These are phyloP conservation scores for Blumeria hordei DNA, from an alignment of 2,329 filamentous ascomycete species.

Conservation along the genomic window DNA sequence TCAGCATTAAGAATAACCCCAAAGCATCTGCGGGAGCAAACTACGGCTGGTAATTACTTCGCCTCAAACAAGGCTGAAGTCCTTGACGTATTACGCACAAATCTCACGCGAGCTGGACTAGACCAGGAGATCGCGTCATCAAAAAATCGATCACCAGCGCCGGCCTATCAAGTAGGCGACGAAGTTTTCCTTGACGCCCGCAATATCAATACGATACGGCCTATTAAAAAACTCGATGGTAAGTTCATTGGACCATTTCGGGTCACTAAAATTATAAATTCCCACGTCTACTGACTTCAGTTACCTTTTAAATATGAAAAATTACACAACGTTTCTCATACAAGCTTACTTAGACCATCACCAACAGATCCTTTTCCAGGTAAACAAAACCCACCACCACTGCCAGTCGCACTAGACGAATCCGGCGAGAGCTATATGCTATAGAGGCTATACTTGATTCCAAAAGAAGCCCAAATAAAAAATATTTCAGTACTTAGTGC, in stretches of 20 bases:
- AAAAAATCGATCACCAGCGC: background rate
- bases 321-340: background rate
- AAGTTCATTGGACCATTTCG: conserved; percentile 1
- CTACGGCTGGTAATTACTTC: background rate
- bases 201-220: conserved; percentile 1
- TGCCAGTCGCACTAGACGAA: background rate
- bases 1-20: background rate
- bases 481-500: background rate
- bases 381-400: background rate
- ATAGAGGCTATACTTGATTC: background rate
- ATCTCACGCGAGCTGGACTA: background rate
- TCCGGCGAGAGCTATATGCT: background rate
- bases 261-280: background rate
- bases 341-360: background rate
- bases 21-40: background rate
- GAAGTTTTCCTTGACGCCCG: conserved; percentile 1
- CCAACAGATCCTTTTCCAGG: background rate
- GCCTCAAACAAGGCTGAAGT: background rate
- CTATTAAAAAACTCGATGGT: conserved; percentile 1
- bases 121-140: background rate
- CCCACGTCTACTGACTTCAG: background rate
- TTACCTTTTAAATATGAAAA: background rate
- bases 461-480: background rate
- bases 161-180: background rate
- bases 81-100: background rate